These are phyloP conservation scores for Microascus cirrosus DNA, from an alignment of 2,329 filamentous ascomycete genomes.

Conservation along the genomic window DNA sequence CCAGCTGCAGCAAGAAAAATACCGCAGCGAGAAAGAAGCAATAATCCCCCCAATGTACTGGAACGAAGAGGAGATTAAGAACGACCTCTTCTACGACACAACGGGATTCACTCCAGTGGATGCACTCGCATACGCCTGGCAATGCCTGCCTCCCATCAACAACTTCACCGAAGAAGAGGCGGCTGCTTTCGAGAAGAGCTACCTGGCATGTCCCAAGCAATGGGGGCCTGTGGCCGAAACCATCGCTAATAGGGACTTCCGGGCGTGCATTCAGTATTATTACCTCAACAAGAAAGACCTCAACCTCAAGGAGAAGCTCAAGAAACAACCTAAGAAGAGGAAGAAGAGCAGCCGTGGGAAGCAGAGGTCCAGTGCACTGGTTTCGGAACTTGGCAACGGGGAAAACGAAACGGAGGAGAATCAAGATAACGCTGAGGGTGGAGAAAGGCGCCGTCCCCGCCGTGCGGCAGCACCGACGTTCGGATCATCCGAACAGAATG, in stretches of 20 bases:
- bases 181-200: slow-evolving; percentile 60
- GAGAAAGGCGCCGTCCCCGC: slow-evolving; percentile 48
- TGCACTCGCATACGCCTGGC: slow-evolving; percentile 57
- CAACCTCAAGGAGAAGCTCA: slow-evolving; percentile 67
- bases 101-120: slow-evolving; percentile 55
- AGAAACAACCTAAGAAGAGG: slow-evolving; percentile 48
- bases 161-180: slow-evolving; percentile 66
- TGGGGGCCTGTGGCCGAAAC: slow-evolving; percentile 68
- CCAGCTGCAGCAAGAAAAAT: slow-evolving; percentile 54
- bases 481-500: slow-evolving; percentile 45
- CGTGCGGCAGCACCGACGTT: slow-evolving; percentile 62
- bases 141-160: slow-evolving; percentile 60
- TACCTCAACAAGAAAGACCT: slow-evolving; percentile 68
- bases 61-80: slow-evolving; percentile 46
- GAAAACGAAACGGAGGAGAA: slow-evolving; percentile 46
- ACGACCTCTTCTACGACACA: slow-evolving; percentile 50
- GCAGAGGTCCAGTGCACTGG: slow-evolving; percentile 51
- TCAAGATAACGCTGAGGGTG: slow-evolving; percentile 46
- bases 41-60: slow-evolving; percentile 61
- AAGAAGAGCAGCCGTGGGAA: slow-evolving; percentile 46
- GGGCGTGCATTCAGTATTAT: slow-evolving; percentile 76
- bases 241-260: slow-evolving; percentile 58
- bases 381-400: slow-evolving; percentile 52
- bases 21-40: slow-evolving; percentile 67
- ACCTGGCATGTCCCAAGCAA: slow-evolving; percentile 68